Conservation (phyloP, 208 protist species). For the Leishmania aethiopica region DNA sequence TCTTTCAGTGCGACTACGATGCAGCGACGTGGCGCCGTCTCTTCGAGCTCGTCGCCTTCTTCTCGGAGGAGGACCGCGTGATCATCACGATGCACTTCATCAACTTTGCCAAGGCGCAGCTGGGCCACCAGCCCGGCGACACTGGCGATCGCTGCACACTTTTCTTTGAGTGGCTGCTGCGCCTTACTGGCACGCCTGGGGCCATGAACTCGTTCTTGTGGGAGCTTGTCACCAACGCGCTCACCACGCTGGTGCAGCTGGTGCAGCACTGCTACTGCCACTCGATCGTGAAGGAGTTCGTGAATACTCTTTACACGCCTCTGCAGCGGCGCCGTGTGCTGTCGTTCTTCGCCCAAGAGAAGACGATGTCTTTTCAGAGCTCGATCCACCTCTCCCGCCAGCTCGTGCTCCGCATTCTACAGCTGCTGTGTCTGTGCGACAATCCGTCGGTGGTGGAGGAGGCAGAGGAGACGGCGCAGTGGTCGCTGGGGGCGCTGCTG, state of each 20-base stretch:
- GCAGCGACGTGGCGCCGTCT: slow-evolving; percentile 58
- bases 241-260: slow-evolving; percentile 50
- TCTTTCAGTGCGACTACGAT: slow-evolving; percentile 74
- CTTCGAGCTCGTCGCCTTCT: slow-evolving; percentile 46
- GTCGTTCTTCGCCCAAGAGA: slow-evolving; percentile 58
- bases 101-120: slow-evolving; percentile 42
- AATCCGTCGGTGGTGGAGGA: slow-evolving; percentile 41
- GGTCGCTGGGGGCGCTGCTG: slow-evolving; percentile 35
- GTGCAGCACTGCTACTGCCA: slow-evolving; percentile 57
- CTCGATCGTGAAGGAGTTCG: slow-evolving; percentile 46
- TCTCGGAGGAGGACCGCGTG: slow-evolving; percentile 64
- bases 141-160: slow-evolving; percentile 55
- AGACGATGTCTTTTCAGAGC: slow-evolving; percentile 52
- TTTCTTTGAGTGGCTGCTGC: slow-evolving; percentile 63
- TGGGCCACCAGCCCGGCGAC: slow-evolving; percentile 53
- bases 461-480: slow-evolving; percentile 38
- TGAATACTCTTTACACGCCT: slow-evolving; percentile 45
- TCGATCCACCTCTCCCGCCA: slow-evolving; percentile 42
- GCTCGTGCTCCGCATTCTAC: slow-evolving; percentile 53
- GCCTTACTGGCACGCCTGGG: slow-evolving; percentile 34
- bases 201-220: slow-evolving; percentile 65
- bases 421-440: slow-evolving; percentile 57
- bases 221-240: slow-evolving; percentile 46
- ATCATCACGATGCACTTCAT: slow-evolving; percentile 62
- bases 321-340: slow-evolving; percentile 46